Conservation (phyloP, 352 stramenopile genomes). For the Hyaloperonospora arabidopsidis region DNA sequence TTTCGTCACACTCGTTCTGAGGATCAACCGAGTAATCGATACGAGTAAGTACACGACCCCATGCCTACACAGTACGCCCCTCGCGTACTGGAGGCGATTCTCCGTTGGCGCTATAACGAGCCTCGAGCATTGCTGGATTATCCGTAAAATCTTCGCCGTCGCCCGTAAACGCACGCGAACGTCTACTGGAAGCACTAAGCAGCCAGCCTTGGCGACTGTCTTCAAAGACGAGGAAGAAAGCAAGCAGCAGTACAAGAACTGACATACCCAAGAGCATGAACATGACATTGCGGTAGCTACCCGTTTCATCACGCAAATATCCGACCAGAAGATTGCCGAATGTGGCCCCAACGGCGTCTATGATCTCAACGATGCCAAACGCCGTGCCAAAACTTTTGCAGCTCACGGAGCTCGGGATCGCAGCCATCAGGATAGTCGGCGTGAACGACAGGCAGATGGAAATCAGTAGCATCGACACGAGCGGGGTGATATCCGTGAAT, state of each 20-base stretch:
- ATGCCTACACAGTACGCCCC: slow-evolving; percentile 8
- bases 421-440: slow-evolving; percentile 83
- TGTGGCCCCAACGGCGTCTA: slow-evolving; percentile 69
- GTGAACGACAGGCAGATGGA: slow-evolving; percentile 82
- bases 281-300: slow-evolving; percentile 79
- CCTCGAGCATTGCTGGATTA: slow-evolving; percentile 35
- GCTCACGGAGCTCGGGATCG: slow-evolving; percentile 72
- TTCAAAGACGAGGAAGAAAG: slow-evolving; percentile 54
- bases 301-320: slow-evolving; percentile 72
- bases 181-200: slow-evolving; percentile 46
- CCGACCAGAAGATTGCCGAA: slow-evolving; percentile 82
- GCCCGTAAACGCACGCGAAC: slow-evolving; percentile 47
- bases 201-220: slow-evolving; percentile 50
- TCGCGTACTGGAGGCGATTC: slow-evolving; percentile 13
- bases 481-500: slow-evolving; percentile 66
- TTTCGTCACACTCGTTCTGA: slow-evolving; percentile 16
- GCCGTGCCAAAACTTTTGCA: slow-evolving; percentile 71
- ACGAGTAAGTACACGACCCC: neutral
- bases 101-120: slow-evolving; percentile 19
- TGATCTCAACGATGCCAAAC: slow-evolving; percentile 85
- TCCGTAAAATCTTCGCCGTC: slow-evolving; percentile 50
- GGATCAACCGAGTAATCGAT: slow-evolving; percentile 8
- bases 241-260: slow-evolving; percentile 55
- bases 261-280: slow-evolving; percentile 74
- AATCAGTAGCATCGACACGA: slow-evolving; percentile 83